Base-by-base conservation (phyloP, 148 eudicot species). In the Beta vulgaris region DNA sequence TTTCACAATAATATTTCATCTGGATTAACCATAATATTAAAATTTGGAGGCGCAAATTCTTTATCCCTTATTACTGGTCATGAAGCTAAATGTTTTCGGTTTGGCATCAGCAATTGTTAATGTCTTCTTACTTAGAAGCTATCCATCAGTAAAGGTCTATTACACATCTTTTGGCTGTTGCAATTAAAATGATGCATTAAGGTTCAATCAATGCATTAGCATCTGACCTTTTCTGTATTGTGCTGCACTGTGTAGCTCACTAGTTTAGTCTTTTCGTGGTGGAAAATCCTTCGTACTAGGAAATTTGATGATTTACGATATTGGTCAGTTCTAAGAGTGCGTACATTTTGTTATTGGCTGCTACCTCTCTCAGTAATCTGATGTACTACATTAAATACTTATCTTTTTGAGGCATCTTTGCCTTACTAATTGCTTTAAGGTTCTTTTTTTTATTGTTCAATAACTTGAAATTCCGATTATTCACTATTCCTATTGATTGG, bases 281-380 rank as follows among this genome's bases (percentile, higher is more conserved):
- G 61, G 8, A 53, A 46, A 61, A 55, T 54, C 12, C 15, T 60
- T 57, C 8, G 1, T 12, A 40, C 67, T 54, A 23, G 40, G 39
- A 64, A 19, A 15, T 23, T 53, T 28, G 37, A 51, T 36, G n/a
- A 49, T 42, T 18, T 42, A 42, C 43, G 4, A 8, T 23, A n/a
- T 42, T 36, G 67, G 49, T 10, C 23, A 28, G 40, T 14, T 63
- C 43, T 37, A 59, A 51, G 32, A 60, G 39, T 49, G 40, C 68
- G 55, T n/a, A 64, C 48, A 23, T 72, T 55, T 67, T 65, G 31
- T 26, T 23, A 23, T 34, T 48, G 25, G 64, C 32, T 65, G 58
- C 54, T 54, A 21, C 5, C 5, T 43, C 6, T 59, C 48, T 42
- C 43, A 32, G 80, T 32, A 44, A n/a, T 55, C 28, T 29, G 25